phyloP scores from a whole-genome alignment of 305 asterid species.

The Fraxinus sp. region DNA sequence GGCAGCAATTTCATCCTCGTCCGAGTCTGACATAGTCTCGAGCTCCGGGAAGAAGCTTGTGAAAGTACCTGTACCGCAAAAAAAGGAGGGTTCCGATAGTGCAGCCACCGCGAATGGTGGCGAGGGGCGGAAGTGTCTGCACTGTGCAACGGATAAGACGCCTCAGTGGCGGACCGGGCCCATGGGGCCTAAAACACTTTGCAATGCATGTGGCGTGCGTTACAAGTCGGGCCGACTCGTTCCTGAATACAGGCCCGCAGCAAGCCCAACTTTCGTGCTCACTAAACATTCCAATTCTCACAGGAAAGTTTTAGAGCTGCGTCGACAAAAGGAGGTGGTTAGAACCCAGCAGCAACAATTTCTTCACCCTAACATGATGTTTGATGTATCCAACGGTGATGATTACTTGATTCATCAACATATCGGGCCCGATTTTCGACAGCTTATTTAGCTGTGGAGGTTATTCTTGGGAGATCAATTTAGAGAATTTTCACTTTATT shows the following conservation, averaged over 20 bases:
- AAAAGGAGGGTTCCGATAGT: slow-evolving; percentile 32
- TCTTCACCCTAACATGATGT: slow-evolving; percentile 57
- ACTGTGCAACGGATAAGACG: slow-evolving; percentile 85
- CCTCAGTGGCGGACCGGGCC: slow-evolving; percentile 96
- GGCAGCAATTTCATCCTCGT: slow-evolving; percentile 47
- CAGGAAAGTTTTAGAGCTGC: slow-evolving; percentile 70
- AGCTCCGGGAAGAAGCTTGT: not conserved
- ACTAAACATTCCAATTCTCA: slow-evolving; percentile 84
- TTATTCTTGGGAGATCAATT: not conserved
- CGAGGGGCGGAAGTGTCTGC: slow-evolving; percentile 73
- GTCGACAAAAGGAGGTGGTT: slow-evolving; percentile 66
- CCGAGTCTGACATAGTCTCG: slow-evolving; percentile 38
- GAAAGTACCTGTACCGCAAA: not conserved
- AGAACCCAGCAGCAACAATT: slow-evolving; percentile 40
- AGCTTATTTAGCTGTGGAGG: slow-evolving; percentile 34
- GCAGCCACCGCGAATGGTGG: slow-evolving; percentile 22
- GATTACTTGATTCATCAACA: slow-evolving; percentile 83
- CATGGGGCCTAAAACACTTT: slow-evolving; percentile 80
- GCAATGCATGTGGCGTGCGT: slow-evolving; percentile 86
- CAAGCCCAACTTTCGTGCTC: slow-evolving; percentile 79
- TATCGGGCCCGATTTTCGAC: slow-evolving; percentile 69
- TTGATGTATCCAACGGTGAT: slow-evolving; percentile 56
- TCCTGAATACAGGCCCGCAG: slow-evolving; percentile 82
- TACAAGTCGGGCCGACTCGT: slow-evolving; percentile 83
- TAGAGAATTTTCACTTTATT: not conserved